A percentile compares a stretch with the other conserved stretches of the same genome.
phyloP scores from a whole-genome alignment of 2,329 filamentous ascomycete genomes.

The Zarea fungicola region DNA sequence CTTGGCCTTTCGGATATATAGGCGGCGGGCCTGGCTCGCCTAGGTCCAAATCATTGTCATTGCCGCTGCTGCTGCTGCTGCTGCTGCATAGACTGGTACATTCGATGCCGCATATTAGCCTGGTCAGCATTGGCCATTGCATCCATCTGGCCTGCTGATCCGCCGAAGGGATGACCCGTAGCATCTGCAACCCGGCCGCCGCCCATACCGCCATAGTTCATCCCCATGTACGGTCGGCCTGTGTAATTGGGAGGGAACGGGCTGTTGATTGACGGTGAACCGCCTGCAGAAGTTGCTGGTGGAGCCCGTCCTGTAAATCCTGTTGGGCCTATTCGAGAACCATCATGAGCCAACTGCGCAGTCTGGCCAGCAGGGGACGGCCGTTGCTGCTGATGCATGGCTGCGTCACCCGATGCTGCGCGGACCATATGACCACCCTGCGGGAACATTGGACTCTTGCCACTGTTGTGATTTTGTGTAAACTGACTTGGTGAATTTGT shows the following conservation, averaged over 20 bases:
- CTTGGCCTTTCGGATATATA: not conserved
- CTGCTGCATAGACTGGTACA: slow-evolving; percentile 13
- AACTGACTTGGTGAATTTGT: not conserved
- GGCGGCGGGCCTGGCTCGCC: not conserved
- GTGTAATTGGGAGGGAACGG: slow-evolving; percentile 5
- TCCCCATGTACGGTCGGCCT: slow-evolving; percentile 8
- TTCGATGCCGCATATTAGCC: slow-evolving; percentile 10
- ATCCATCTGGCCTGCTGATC: slow-evolving; percentile 6
- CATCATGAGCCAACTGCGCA: slow-evolving; percentile 6
- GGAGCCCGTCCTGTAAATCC: not conserved
- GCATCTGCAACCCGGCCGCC: slow-evolving; percentile 1
- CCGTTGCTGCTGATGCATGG: slow-evolving; percentile 10
- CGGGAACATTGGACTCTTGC: slow-evolving; percentile 11
- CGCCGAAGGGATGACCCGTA: slow-evolving; percentile 7
- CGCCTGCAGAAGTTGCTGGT: slow-evolving; percentile 2
- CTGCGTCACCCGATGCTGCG: slow-evolving; percentile 4
- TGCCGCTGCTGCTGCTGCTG: slow-evolving; percentile 12
- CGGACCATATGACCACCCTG: slow-evolving; percentile 10
- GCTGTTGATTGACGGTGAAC: slow-evolving; percentile 8
- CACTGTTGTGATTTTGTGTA: not conserved
- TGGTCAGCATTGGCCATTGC: slow-evolving; percentile 5
- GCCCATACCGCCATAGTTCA: slow-evolving; percentile 6
- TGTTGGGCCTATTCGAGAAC: slow-evolving; percentile 1
- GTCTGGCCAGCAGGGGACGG: slow-evolving; percentile 6
- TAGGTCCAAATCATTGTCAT: not conserved